Conservation (phyloP, 257 asterid species). For the Solanum chmielewskii region DNA sequence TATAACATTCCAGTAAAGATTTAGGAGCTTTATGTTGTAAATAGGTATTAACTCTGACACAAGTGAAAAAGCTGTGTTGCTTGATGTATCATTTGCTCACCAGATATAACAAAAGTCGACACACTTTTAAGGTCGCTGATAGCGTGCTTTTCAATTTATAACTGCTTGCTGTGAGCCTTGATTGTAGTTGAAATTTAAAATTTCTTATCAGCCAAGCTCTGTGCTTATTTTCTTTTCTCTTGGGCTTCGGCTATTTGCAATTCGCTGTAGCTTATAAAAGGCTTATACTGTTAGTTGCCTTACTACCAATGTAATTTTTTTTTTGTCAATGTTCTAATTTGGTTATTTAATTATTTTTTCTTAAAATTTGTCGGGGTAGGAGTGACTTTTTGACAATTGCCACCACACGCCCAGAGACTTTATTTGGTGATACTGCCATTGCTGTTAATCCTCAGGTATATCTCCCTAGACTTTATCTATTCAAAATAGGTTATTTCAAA, state of each 20-base stretch:
- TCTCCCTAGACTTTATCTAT: background rate
- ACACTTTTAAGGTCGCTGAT: background rate
- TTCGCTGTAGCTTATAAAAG: background rate
- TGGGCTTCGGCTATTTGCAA: background rate
- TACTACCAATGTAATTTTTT: background rate
- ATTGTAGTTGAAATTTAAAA: background rate
- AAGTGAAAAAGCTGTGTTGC: background rate
- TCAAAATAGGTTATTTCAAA: background rate
- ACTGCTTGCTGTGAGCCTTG: background rate
- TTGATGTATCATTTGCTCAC: background rate
- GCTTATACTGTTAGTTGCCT: background rate
- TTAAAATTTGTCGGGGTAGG: constrained; percentile 22
- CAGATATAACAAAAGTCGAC: background rate
- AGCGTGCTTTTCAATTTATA: background rate
- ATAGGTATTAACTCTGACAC: background rate
- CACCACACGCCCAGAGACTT: constrained; percentile 97
- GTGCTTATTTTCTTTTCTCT: background rate
- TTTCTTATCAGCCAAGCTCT: background rate
- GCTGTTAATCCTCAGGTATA: constrained; percentile 91
- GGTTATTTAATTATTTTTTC: background rate
- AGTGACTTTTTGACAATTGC: constrained; percentile 87
- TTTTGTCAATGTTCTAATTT: background rate
- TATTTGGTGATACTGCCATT: constrained; percentile 92
- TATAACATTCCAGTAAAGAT: background rate
- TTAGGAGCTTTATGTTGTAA: background rate